Base-by-base conservation (phyloP, 1,284 basidiomycete genomes). In the Leccinum fuscescens region DNA sequence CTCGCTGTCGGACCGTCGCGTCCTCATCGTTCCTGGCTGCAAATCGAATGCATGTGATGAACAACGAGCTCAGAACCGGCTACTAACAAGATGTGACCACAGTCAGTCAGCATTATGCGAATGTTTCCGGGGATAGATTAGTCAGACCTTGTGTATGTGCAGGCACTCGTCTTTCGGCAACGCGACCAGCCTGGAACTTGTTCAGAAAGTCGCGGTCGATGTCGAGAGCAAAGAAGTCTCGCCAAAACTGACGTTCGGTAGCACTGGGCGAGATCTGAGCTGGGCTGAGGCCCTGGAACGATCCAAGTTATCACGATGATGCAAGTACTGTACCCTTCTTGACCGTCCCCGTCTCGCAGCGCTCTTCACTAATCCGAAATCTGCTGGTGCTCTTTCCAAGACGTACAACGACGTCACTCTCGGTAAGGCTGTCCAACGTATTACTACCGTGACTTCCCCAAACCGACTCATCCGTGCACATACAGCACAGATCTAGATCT, bases 361-460 rank as follows among this genome's bases (percentile, higher is more conserved):
- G 14, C 65, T 83, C 39, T 61, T 85, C 33, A 60, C 64, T 6
- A 85, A 82, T 66, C 86, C 86, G 54, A 75, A 69, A 35, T 69
- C 77, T 22, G 79, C 81, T 6, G 77, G 81, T 7, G 74, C 77
- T 22, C 69, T 88, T 37, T 85, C 86, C 67, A 84, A 86, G 68
- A 76, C 82, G 1, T 88, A 85, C 70, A 88, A 87, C 67, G 85
- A 88, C 59, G 70, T 88, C 35, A 65, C 80, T 2, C 79, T 80
- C 46, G 79, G 86, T 85, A 55, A 53, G 68, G 1, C 24, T 51
- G 7, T 29, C 7, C 27, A 29, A 29, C 6, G 6, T 24, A 24
- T 6, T 29, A 29, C 29, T 9, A 31, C 37, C 29, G 24, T 24
- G 24, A 49, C 22, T 44, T 9, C 22, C 17, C 20, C 9, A 22